phyloP scores from a whole-genome alignment of 257 asterid genomes.

The Rubia yunnanensis region DNA sequence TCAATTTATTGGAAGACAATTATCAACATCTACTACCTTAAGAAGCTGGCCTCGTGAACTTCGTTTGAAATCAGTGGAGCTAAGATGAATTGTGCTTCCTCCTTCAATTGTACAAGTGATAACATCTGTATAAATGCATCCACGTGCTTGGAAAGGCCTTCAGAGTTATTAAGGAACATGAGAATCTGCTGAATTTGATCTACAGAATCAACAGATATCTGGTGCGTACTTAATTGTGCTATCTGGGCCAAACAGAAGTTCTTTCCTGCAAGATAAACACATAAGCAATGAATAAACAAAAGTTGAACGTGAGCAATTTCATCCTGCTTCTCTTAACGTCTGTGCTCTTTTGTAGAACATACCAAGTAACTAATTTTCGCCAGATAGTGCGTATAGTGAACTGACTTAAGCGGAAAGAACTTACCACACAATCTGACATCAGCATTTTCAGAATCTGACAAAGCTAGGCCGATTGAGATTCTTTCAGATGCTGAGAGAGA shows the following conservation, averaged over 20 bases:
- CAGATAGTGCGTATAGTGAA: too few relatives aligned
- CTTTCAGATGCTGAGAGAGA: conserved; percentile 56
- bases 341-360: background rate
- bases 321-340: background rate
- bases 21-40: conserved; percentile 39
- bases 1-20: background rate
- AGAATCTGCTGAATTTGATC: conserved; percentile 64
- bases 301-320: background rate
- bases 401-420: conserved; percentile 16
- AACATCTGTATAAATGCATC: conserved; percentile 86
- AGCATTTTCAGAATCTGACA: conserved; percentile 63
- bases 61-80: conserved; percentile 72
- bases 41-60: conserved; percentile 46
- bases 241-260: conserved; percentile 82
- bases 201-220: conserved; percentile 44
- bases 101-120: conserved; percentile 62
- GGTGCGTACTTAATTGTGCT: conserved; percentile 49
- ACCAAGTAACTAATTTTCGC: background rate
- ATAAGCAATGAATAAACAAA: background rate
- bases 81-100: conserved; percentile 51
- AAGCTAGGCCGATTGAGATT: conserved; percentile 77
- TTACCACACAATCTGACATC: conserved; percentile 74
- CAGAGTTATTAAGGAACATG: conserved; percentile 67
- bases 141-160: conserved; percentile 72
- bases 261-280: conserved; percentile 50